These are phyloP conservation scores for Blumeriella jaapii DNA, from an alignment of 2,329 filamentous ascomycete species.

Conservation along the genomic window DNA sequence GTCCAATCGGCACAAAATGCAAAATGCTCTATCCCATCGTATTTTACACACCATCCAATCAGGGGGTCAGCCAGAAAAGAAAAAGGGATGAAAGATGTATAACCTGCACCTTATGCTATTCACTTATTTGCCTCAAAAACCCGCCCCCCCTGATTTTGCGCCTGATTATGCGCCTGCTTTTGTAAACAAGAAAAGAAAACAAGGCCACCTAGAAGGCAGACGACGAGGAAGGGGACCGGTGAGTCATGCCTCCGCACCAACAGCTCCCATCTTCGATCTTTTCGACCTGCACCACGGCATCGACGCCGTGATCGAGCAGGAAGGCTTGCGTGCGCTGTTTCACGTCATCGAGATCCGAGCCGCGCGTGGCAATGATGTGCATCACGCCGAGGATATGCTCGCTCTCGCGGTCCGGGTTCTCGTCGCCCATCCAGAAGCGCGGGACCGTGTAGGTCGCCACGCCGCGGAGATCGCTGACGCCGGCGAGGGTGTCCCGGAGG, in stretches of 20 bases:
- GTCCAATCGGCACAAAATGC: too few species aligned
- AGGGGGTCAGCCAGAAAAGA: too few species aligned
- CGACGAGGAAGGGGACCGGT: constrained; percentile 5
- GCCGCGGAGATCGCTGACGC: constrained; percentile 69
- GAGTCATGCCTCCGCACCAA: constrained; percentile 39
- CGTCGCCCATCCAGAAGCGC: constrained; percentile 85
- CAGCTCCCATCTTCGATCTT: constrained; percentile 61
- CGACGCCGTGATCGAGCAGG: constrained; percentile 58
- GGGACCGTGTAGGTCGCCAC: constrained; percentile 79
- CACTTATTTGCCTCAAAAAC: too few species aligned
- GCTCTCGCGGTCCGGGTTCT: constrained; percentile 29
- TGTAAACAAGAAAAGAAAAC: too few species aligned
- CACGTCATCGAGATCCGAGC: constrained; percentile 71
- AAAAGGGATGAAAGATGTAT: too few species aligned
- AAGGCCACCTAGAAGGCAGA: too few species aligned
- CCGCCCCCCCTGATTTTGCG: too few species aligned
- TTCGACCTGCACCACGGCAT: constrained; percentile 81
- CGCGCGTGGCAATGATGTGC: constrained; percentile 66
- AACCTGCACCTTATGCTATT: too few species aligned
- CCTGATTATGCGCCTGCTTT: too few species aligned
- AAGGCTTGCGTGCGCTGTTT: constrained; percentile 65
- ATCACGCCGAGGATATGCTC: constrained; percentile 68
- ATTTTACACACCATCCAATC: too few species aligned
- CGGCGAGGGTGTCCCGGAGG: constrained; percentile 74
- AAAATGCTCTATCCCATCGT: too few species aligned